Evolutionary conservation across 768 basidiomycete species (phyloP).

Genomic region (Suillus americanus): DNA sequence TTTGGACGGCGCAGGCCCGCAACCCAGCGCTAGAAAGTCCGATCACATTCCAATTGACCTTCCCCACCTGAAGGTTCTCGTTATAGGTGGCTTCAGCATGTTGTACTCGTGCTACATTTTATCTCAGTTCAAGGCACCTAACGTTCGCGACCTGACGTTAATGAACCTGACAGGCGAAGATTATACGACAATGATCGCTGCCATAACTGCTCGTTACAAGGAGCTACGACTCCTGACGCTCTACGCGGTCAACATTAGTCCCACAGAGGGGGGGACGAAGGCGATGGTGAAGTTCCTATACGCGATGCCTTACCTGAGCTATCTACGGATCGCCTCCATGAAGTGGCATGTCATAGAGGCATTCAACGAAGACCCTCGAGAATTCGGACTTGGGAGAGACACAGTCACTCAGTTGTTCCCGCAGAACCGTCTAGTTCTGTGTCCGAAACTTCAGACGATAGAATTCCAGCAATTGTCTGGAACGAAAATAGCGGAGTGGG

Average conservation of each 20-base stretch:
- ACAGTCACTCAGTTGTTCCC: conserved; percentile 9
- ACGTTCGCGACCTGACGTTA: conserved; percentile 56
- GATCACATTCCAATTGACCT: conserved; percentile 44
- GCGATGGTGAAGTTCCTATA: conserved; percentile 50
- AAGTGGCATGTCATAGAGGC: conserved; percentile 42
- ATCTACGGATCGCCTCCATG: conserved; percentile 49
- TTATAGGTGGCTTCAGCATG: conserved; percentile 56
- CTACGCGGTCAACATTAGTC: conserved; percentile 41
- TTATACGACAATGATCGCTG: conserved; percentile 46
- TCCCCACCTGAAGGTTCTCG: conserved; percentile 48
- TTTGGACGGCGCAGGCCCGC: conserved; percentile 64
- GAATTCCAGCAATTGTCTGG: conserved; percentile 44
- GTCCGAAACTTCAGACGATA: conserved; percentile 44
- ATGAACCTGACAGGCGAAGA: conserved; percentile 52
- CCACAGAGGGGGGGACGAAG: conserved; percentile 21
- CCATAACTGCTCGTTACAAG: conserved; percentile 49
- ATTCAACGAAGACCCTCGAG: conserved; percentile 44
- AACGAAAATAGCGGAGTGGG: conserved; percentile 35
- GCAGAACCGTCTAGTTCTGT: conserved; percentile 29
- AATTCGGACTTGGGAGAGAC: conserved; percentile 13
- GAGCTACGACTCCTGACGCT: conserved; percentile 55
- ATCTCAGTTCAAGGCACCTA: conserved; percentile 53
- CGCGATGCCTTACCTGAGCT: conserved; percentile 56
- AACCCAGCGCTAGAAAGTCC: conserved; percentile 26
- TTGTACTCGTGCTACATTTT: conserved; percentile 48